A percentile compares a stretch with the other conserved stretches of the same genome.
Evolutionary conservation across 2,329 filamentous ascomycete species (phyloP).

Genomic region (Pestalotiopsis sp.): DNA sequence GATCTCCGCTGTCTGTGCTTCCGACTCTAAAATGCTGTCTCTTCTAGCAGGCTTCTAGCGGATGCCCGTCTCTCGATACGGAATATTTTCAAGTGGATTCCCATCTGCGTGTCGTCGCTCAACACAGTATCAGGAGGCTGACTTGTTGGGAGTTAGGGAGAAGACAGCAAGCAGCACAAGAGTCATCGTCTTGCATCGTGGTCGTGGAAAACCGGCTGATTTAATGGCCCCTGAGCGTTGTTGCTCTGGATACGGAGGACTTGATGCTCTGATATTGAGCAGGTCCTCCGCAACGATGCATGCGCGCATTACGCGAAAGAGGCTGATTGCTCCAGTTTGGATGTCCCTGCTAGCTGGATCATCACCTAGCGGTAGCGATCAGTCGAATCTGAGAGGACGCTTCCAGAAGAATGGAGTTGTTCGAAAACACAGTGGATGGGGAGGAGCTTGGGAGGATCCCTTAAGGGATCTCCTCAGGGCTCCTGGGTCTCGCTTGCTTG

Average conservation of each 20-base stretch:
- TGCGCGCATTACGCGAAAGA: not conserved
- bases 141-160: not conserved
- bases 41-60: slow-evolving; percentile 4
- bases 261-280: not conserved
- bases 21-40: not conserved
- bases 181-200: not conserved
- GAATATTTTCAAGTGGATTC: not conserved
- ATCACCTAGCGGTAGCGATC: slow-evolving; percentile 2
- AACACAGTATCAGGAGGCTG: not conserved
- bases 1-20: slow-evolving; percentile 11
- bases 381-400: not conserved
- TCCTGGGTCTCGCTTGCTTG: slow-evolving; percentile 5
- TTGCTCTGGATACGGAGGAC: not conserved
- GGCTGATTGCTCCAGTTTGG: slow-evolving; percentile 1
- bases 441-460: too few relatives aligned
- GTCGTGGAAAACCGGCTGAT: not conserved
- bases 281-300: not conserved
- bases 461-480: slow-evolving; percentile 4
- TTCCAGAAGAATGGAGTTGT: slow-evolving; percentile 1
- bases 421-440: not conserved
- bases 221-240: not conserved
- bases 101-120: not conserved
- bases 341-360: not conserved
- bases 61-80: not conserved
- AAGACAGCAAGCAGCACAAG: not conserved